A percentile compares a stretch with the other conserved stretches of the same genome.
These are phyloP conservation scores for Barbarea vulgaris DNA, from an alignment of 345 rosid genomes.

Conservation along the genomic window DNA sequence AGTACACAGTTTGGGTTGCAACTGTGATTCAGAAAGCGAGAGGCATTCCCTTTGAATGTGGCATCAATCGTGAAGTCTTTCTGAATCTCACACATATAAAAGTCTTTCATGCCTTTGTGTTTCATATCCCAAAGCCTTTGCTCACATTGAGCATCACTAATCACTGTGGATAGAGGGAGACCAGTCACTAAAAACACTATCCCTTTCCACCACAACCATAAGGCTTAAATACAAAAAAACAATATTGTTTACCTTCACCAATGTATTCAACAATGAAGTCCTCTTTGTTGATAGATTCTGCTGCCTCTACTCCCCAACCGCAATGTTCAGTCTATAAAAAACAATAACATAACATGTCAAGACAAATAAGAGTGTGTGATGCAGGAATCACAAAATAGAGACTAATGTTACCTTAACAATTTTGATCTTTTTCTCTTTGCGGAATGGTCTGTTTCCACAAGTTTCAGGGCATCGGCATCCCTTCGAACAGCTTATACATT, in stretches of 20 bases:
- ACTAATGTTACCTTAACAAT: conserved; percentile 63
- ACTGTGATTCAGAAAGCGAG: conserved; percentile 94
- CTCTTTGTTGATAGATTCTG: conserved; percentile 69
- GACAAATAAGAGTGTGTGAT: not conserved
- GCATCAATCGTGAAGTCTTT: conserved; percentile 98
- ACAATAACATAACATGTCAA: conserved; percentile 24
- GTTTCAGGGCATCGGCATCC: conserved; percentile 77
- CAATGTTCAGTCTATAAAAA: conserved; percentile 75
- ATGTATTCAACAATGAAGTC: conserved; percentile 88
- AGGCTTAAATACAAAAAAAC: not conserved
- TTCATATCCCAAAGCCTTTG: conserved; percentile 99
- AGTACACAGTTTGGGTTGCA: conserved; percentile 86
- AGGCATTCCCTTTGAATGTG: conserved; percentile 87
- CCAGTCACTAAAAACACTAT: conserved; percentile 2
- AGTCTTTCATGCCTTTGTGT: conserved; percentile 70
- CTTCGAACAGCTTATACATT: conserved; percentile 90
- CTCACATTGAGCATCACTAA: conserved; percentile 85
- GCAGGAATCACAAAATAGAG: not conserved
- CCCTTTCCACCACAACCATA: not conserved
- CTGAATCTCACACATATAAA: conserved; percentile 97
- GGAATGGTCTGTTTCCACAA: conserved; percentile 93
- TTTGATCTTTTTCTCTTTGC: conserved; percentile 84
- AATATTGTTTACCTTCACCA: conserved; percentile 76
- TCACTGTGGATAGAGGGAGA: conserved; percentile 57
- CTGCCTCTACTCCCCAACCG: conserved; percentile 99